Evolutionary conservation across 176 grass and related monocot genomes (phyloP), one percentile per base, ranked within the genome.

Genomic region (Oryza punctata): DNA sequence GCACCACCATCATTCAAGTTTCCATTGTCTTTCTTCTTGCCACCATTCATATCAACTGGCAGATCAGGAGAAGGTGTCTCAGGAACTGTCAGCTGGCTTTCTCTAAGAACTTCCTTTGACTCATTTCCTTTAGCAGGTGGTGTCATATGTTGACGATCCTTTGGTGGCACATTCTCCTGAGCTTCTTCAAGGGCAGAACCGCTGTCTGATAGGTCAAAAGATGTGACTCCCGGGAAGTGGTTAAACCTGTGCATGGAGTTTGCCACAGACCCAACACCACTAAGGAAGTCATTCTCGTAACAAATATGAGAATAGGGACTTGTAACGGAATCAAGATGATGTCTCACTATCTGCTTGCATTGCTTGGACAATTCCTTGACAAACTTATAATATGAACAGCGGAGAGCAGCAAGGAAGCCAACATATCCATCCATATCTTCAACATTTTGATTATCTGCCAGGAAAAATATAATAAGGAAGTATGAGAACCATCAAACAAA

Each of bases 11-110:
- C 92, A 63, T 89, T 88, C 66, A 91, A 69, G 67, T 92, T 89
- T 32, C 87, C 97, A 5, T 77, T 87, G 43, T 96, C 97, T 88
- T 99, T 99, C 88, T 94, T 97, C 82, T 97, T 99, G 54, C 85
- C 85, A 10, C 87, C 93, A 76, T 90, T 82, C 40, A 66, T 72
- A 72, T 98, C 93, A 76, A 45, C 63, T 18, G 91, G 93, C 63
- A 96, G 86, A 90, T 99, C 97, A 76, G 97, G 97, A 67, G 97
- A 99, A 85, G 97, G 97, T 14, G 97, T 99, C 85, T 99, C 97
- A 45, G 97, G 97, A 80, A 96, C 91, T 32, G 89, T 94, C 84
- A 99, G 82, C 78, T 96, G 93, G 67, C 89, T 99, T 87, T 99
- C 97, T 78, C 50, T 92, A 33, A 96, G 89, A 67, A 87, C 69